Conservation (phyloP, 495 filamentous ascomycete genomes). For the Rusavskia elegans region DNA sequence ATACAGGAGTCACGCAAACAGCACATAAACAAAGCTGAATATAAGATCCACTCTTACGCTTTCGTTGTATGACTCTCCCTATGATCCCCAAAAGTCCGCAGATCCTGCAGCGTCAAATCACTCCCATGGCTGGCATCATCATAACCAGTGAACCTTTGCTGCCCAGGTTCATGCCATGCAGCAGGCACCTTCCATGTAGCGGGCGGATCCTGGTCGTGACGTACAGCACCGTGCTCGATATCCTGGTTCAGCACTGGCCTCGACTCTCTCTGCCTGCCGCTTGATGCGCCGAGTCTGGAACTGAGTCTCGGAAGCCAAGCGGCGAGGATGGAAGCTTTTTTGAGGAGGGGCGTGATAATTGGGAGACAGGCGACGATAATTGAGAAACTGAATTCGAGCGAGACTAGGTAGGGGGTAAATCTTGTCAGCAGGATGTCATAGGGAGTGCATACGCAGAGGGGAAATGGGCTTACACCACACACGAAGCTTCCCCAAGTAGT, state of each 20-base stretch:
- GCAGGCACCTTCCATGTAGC: background rate
- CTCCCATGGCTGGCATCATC: background rate
- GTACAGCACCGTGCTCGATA: background rate
- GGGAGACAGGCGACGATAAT: slow-evolving; percentile 1
- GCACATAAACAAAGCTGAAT: too few species aligned
- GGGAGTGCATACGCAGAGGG: background rate
- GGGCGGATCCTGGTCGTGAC: background rate
- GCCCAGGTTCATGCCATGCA: background rate
- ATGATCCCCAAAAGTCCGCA: background rate
- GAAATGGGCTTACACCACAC: background rate
- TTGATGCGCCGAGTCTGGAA: background rate
- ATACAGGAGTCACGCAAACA: too few species aligned
- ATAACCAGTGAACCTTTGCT: background rate
- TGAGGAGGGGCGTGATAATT: background rate
- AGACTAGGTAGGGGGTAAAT: background rate
- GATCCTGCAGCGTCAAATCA: background rate
- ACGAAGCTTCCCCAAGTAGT: background rate
- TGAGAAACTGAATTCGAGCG: slow-evolving; percentile 1
- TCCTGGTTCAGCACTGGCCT: background rate
- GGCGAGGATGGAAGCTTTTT: background rate
- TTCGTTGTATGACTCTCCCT: too few species aligned
- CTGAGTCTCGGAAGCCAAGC: background rate
- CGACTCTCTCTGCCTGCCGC: background rate
- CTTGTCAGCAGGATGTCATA: too few species aligned
- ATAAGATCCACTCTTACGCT: too few species aligned